phyloP scores from a whole-genome alignment of 176 grass and related monocot genomes.

The Oryza longistaminata region DNA sequence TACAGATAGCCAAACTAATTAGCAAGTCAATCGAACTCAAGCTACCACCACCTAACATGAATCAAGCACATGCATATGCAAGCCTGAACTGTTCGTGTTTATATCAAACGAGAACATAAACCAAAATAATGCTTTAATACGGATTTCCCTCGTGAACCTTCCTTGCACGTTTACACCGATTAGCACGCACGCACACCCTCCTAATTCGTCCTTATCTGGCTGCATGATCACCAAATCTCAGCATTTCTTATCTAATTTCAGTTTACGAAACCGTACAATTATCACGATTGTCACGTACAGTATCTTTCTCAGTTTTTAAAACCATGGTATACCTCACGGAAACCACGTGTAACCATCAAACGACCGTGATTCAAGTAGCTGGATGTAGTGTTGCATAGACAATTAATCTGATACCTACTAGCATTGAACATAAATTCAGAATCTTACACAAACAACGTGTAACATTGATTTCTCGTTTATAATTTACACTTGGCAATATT shows the following conservation, averaged over 20 bases:
- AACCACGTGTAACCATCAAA: too few relatives aligned
- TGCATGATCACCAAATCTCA: neutral
- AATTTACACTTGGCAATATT: slow-evolving; percentile 39
- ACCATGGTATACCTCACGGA: too few relatives aligned
- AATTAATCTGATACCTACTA: neutral
- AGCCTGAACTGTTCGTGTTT: neutral
- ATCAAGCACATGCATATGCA: slow-evolving; percentile 13
- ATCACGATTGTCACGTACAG: too few relatives aligned
- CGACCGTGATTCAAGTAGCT: neutral
- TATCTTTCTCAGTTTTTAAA: too few relatives aligned
- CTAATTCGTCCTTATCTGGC: neutral
- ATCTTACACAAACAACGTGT: neutral
- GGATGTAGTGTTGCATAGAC: neutral
- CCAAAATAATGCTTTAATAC: neutral
- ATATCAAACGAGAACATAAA: neutral
- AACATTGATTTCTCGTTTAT: neutral
- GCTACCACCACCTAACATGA: slow-evolving; percentile 39
- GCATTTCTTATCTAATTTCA: neutral
- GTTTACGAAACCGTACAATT: too few relatives aligned
- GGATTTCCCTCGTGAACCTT: neutral
- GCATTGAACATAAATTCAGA: neutral
- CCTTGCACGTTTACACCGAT: slow-evolving; percentile 13
- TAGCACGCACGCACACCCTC: neutral
- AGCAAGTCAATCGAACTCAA: slow-evolving; percentile 40
- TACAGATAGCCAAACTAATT: slow-evolving; percentile 23